Percentiles rank a stretch among this genome's conserved stretches.
Conservation (phyloP, 2,329 filamentous ascomycete species). For the Venturia carpophila region DNA sequence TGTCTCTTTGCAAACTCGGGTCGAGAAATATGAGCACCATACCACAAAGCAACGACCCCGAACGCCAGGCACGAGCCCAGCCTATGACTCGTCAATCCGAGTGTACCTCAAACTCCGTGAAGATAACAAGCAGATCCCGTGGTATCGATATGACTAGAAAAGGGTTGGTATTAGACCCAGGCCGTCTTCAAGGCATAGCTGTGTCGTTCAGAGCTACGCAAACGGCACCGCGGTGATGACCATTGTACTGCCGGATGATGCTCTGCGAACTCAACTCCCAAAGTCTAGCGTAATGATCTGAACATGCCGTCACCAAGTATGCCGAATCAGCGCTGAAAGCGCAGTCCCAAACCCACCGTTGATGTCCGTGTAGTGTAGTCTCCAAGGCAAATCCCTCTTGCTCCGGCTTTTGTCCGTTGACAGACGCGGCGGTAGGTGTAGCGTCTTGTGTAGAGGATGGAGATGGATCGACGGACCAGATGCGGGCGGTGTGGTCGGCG, state of each 20-base stretch:
- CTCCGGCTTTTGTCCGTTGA: constrained; percentile 23
- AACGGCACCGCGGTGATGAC: constrained; percentile 83
- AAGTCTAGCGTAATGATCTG: constrained; percentile 83
- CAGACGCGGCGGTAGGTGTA: constrained; percentile 24
- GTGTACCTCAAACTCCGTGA: too few species aligned
- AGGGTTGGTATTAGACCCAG: too few species aligned
- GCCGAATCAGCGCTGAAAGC: constrained; percentile 90
- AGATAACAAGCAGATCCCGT: too few species aligned
- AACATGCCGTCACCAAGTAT: constrained; percentile 87
- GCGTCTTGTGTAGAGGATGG: constrained; percentile 20
- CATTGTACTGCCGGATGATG: constrained; percentile 92
- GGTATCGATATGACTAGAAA: too few species aligned
- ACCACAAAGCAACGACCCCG: too few species aligned
- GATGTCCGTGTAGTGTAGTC: constrained; percentile 80
- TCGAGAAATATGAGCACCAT: too few species aligned
- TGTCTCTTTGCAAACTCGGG: too few species aligned
- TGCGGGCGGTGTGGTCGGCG: constrained; percentile 88
- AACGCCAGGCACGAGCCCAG: too few species aligned
- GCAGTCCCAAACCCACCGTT: constrained; percentile 97
- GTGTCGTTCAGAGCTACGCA: constrained; percentile 85
- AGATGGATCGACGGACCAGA: constrained; percentile 81
- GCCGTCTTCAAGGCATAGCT: constrained; percentile 26
- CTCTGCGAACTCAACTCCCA: constrained; percentile 84
- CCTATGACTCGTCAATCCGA: too few species aligned
- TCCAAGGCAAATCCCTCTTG: constrained; percentile 66